Conservation (phyloP, 2,329 filamentous ascomycete genomes). For the Rhynchosporium secalis region DNA sequence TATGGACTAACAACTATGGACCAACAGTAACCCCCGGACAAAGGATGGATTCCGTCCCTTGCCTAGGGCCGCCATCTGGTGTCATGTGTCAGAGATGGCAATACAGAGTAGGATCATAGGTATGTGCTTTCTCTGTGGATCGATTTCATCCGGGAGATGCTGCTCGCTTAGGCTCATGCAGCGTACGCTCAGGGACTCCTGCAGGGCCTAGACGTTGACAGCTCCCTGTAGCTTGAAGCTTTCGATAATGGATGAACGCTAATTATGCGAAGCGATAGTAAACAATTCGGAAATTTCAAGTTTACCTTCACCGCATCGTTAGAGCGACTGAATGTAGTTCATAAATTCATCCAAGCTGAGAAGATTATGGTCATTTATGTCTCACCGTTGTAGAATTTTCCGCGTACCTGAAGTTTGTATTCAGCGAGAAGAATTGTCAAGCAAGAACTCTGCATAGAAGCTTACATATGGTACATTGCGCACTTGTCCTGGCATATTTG, state of each 20-base stretch:
- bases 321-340: too few species aligned
- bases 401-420: not conserved
- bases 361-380: not conserved
- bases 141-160: not conserved
- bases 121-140: not conserved
- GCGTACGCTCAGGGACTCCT: conserved; percentile 3
- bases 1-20: too few species aligned
- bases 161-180: not conserved
- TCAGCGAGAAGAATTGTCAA: too few species aligned
- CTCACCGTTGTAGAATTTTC: not conserved
- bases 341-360: too few species aligned
- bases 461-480: not conserved
- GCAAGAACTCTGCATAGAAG: not conserved
- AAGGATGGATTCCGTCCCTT: not conserved
- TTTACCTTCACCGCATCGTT: not conserved
- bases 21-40: not conserved
- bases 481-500: not conserved
- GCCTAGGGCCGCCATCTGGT: not conserved
- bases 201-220: conserved; percentile 5
- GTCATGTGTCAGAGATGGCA: conserved; percentile 2
- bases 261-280: not conserved
- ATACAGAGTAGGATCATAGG: not conserved
- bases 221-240: not conserved
- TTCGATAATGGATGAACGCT: not conserved
- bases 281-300: not conserved